Percentiles rank a stretch among this genome's conserved stretches.
phyloP scores from a whole-genome alignment of 257 asterid species.

The Cinchona pubescens region DNA sequence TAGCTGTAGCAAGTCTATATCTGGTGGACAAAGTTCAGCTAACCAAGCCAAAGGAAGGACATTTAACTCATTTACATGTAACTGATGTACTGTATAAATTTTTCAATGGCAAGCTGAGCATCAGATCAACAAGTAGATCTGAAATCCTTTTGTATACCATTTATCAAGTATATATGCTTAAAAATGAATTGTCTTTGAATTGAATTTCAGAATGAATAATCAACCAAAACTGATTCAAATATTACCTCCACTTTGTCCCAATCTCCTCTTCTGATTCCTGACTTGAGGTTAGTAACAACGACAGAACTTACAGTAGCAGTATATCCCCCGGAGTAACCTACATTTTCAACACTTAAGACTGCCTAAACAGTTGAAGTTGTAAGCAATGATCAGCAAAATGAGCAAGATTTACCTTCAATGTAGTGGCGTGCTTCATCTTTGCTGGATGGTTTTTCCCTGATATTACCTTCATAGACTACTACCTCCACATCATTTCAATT shows the following conservation, averaged over 20 bases:
- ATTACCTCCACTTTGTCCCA: constrained; percentile 96
- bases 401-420: constrained; percentile 52
- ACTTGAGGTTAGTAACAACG: constrained; percentile 70
- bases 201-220: not conserved
- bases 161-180: not conserved
- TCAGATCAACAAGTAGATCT: not conserved
- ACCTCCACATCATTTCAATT: constrained; percentile 70
- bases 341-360: constrained; percentile 17
- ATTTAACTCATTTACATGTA: not conserved
- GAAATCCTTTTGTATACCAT: not conserved
- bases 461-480: constrained; percentile 87
- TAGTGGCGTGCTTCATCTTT: constrained; percentile 86
- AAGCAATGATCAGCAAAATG: constrained; percentile 3
- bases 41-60: not conserved
- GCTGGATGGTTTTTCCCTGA: constrained; percentile 91
- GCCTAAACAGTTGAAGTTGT: constrained; percentile 16
- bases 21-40: not conserved
- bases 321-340: constrained; percentile 75
- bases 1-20: not conserved
- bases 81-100: not conserved
- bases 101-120: not conserved
- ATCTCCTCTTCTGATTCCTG: constrained; percentile 66
- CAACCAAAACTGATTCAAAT: not conserved
- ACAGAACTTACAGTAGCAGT: constrained; percentile 87
- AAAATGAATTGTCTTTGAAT: not conserved